phyloP scores from a whole-genome alignment of 176 grass and related monocot species.

The Cocos nucifera region DNA sequence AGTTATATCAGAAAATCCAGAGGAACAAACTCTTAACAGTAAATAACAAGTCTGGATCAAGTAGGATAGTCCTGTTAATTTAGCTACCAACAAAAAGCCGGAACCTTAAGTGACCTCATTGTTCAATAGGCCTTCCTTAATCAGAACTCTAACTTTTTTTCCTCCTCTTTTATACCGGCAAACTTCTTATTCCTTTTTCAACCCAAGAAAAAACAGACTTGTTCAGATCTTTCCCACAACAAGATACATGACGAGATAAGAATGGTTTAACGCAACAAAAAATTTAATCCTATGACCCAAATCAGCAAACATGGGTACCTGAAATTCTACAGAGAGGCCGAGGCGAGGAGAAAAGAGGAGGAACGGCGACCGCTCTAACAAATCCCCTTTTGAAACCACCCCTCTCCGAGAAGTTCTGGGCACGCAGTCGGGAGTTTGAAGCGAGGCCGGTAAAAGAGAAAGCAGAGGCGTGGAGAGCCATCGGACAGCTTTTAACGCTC shows the following conservation, averaged over 20 bases:
- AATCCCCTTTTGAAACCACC: background rate
- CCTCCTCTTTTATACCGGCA: too few relatives aligned
- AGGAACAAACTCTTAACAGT: too few relatives aligned
- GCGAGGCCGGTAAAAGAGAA: constrained; percentile 12
- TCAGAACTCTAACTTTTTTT: too few relatives aligned
- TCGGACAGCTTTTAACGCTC: background rate
- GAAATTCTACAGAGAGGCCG: background rate
- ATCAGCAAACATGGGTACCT: background rate
- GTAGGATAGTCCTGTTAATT: too few relatives aligned
- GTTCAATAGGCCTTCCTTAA: too few relatives aligned
- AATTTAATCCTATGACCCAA: too few relatives aligned
- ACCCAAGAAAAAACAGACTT: too few relatives aligned
- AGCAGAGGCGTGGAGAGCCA: constrained; percentile 23
- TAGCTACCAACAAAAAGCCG: too few relatives aligned
- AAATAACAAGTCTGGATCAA: too few relatives aligned
- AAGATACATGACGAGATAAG: background rate
- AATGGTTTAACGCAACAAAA: background rate
- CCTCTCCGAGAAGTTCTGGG: background rate
- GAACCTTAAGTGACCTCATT: too few relatives aligned
- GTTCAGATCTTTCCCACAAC: background rate
- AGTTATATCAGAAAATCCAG: too few relatives aligned
- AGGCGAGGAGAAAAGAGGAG: background rate
- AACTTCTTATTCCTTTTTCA: too few relatives aligned
- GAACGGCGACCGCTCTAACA: background rate
- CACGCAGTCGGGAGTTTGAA: constrained; percentile 4